Evolutionary conservation across 306 rosid genomes (phyloP), one percentile per base, ranked within the genome.

Genomic region (Argentina anserina): DNA sequence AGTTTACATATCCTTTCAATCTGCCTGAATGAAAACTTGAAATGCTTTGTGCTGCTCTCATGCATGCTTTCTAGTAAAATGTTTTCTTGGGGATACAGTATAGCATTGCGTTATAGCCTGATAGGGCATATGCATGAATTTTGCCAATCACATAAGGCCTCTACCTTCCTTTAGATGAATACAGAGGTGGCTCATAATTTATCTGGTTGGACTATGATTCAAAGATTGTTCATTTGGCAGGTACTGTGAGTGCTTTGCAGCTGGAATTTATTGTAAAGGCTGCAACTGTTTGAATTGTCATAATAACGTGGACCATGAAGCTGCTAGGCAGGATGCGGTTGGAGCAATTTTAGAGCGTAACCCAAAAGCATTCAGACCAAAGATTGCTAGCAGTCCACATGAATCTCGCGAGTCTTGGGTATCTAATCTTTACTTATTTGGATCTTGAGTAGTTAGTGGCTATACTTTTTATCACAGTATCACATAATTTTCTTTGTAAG

Each of bases 201-300:
- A n/a, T n/a, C n/a, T n/a, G n/a, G n/a, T n/a, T n/a, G n/a, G n/a
- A n/a, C 40, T 31, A 34, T 33, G 75, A 73, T 28, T 46, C 63
- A 74, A 61, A 67, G 59, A 50, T 40, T 58, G 72, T 61, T 59
- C 59, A 62, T 76, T 75, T 84, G 75, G 49, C 82, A 90, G 97
- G 89, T 90, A 90, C 81, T 90, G 97, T 61, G 97, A 92, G 85
- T 92, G 97, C 81, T 88, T 83, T 71, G 89, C 96, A 13, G 82
- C 90, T 84, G 90, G 96, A 69, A 85, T 88, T 72, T 88, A 85
- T 71, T 92, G 96, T 70, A 86, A 84, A 81, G 92, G 90, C 36
- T 90, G 97, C 86, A 85, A 84, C 77, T 90, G 97, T 69, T 11
- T 47, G 26, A 90, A 85, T 81, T 90, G 97, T 81, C 85, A 83